phyloP scores from a whole-genome alignment of 2,329 filamentous ascomycete genomes.

The Xylariaceae sp. region DNA sequence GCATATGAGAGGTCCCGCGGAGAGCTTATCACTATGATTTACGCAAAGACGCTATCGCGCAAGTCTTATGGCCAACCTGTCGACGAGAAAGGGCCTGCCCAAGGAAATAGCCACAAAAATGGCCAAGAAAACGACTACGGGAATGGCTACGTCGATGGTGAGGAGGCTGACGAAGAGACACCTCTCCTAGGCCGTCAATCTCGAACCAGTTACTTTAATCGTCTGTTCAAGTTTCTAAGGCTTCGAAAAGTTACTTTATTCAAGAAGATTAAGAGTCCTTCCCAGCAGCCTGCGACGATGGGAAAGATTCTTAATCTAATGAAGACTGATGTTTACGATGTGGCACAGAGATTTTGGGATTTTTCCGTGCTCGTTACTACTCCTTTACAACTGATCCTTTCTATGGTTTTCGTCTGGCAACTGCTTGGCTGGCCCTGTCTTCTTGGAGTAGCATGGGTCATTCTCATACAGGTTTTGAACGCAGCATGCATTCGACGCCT shows the following conservation, averaged over 20 bases:
- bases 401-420: constrained; percentile 74
- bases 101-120: constrained; percentile 28
- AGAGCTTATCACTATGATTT: constrained; percentile 85
- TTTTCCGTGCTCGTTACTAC: constrained; percentile 77
- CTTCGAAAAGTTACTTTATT: constrained; percentile 26
- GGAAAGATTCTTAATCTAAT: constrained; percentile 91
- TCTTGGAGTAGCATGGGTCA: constrained; percentile 72
- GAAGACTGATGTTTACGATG: constrained; percentile 80
- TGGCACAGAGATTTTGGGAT: constrained; percentile 88
- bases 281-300: constrained; percentile 72
- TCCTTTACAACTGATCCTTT: constrained; percentile 77
- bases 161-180: constrained; percentile 27
- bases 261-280: constrained; percentile 35
- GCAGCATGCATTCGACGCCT: constrained; percentile 68
- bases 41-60: constrained; percentile 75
- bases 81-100: constrained; percentile 30
- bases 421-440: constrained; percentile 83
- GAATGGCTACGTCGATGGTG: neutral
- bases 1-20: constrained; percentile 84
- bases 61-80: constrained; percentile 58
- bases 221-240: constrained; percentile 37
- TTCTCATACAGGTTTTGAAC: constrained; percentile 73
- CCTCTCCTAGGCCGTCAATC: constrained; percentile 30
- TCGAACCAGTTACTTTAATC: constrained; percentile 36
- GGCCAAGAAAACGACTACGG: constrained; percentile 5